Evolutionary conservation across 495 filamentous ascomycete species (phyloP), one percentile per base, ranked within the genome.

Genomic region (Aspergillus saccharolyticus): DNA sequence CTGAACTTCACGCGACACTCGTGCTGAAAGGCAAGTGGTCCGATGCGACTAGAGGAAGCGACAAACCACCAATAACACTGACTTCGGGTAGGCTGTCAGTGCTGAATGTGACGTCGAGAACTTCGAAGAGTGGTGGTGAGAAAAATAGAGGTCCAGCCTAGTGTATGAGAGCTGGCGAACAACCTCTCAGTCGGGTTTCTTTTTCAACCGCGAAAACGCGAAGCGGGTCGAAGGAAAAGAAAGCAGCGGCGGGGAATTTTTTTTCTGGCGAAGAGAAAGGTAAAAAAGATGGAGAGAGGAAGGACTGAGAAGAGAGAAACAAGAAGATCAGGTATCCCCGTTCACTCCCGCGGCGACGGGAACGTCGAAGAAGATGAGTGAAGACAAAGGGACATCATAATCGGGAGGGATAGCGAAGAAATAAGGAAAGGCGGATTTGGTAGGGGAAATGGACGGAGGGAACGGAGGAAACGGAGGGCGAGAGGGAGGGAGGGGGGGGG

Each of bases 341-440:
- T 72, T 76, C 66, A 78, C 67, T 70, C 72, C 75, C 72, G 69
- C 61, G 48, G 53, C 58, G 64, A 72, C 68, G 73, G 72, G 69
- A 68, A 66, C 63, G 63, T 65, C 56, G 60, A 66, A 57, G 61
- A 63, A 60, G 63, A 65, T 53, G 53, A 56, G 59, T 59, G 54
- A 63, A 64, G 69, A 60, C 45, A 66, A 72, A 65, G 49, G 71
- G 69, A 68, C 74, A 78, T 77, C 66, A 55, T 75, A 66, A 61
- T 58, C 43, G 62, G 62, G 52, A n/a, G 55, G 61, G 48, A 65
- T 54, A 64, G 52, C 52, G 56, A 54, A 68, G 61, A 67, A 62
- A 66, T 66, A 65, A 54, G 62, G 60, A 59, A 62, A 59, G 33
- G 33, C 33, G 33, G 33, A 39, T 39, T 39, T 39, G 14, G 33